These are phyloP conservation scores for Epicoccum sorghinum DNA, from an alignment of 2,329 filamentous ascomycete species.

Conservation along the genomic window DNA sequence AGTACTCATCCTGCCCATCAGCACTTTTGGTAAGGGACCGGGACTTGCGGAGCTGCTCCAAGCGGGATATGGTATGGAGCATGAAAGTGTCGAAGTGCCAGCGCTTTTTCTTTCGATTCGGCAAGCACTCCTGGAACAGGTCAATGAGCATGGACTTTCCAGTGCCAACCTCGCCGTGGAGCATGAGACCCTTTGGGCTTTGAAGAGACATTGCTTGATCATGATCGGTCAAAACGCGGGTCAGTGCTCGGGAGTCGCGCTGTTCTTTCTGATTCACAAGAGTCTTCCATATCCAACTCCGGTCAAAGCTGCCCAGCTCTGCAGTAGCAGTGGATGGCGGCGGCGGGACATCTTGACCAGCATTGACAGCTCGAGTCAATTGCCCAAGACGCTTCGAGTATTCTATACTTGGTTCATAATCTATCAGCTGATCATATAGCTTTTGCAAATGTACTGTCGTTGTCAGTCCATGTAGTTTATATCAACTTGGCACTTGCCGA, in stretches of 20 bases:
- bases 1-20: conserved; percentile 63
- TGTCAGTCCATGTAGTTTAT: conserved; percentile 17
- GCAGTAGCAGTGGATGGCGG: conserved; percentile 40
- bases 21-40: conserved; percentile 27
- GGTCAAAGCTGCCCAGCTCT: conserved; percentile 31
- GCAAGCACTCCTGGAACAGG: conserved; percentile 77
- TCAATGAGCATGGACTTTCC: conserved; percentile 88
- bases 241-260: conserved; percentile 64
- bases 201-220: conserved; percentile 74
- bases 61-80: conserved; percentile 74
- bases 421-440: conserved; percentile 75
- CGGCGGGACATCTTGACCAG: conserved; percentile 28
- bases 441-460: conserved; percentile 73
- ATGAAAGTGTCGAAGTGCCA: conserved; percentile 91
- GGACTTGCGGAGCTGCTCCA: conserved; percentile 67
- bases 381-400: conserved; percentile 70
- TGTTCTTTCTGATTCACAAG: conserved; percentile 62
- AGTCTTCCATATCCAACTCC: conserved; percentile 60
- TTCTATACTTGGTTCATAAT: conserved; percentile 75
- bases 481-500: conserved; percentile 22
- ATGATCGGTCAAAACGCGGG: conserved; percentile 70
- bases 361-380: conserved; percentile 56
- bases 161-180: conserved; percentile 82
- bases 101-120: conserved; percentile 72
- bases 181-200: conserved; percentile 75